Base-by-base conservation (phyloP, 129 eudicot species). In the Centrapalus pauciflorus region DNA sequence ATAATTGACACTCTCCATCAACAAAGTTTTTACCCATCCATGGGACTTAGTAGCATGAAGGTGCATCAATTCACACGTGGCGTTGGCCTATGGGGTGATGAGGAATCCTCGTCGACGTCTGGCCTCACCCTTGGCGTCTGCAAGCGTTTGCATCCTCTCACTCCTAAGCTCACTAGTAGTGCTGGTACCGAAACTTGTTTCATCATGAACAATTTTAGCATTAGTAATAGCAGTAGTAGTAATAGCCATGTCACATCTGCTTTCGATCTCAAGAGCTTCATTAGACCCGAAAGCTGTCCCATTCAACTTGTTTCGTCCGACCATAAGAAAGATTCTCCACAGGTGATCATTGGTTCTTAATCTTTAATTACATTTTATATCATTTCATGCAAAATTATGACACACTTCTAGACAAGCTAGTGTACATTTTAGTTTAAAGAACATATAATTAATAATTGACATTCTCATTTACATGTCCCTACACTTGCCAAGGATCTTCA, bases 1-100 rank as follows among this genome's bases (percentile, higher is more conserved):
- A 74, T 82, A 61, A 75, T 69, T 71, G 81, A 34, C 78, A 67
- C 79, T 32, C 78, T 71, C 55, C 26, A 17, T 69, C 67, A 60
- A 55, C 72, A 74, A 71, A 69, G 58, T 45, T 57, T 74, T 57
- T 73, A 59, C 78, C 61, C 80, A 87, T 84, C 68, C 82, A 84
- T 84, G 97, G 85, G 97, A 73, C 70, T 68, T 58, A 87, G 81
- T 81, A 87, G 82, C 85, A 90, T 90, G 97, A 90, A 87, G 90
- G 95, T 87, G 75, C 97, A 90, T 65, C 92, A 87, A 55, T 84
- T 90, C 72, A 72, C 97, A 76, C 90, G 90, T 85, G 79, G 74
- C 26, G 62, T 68, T 33, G 90, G 81, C 40, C 54, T 77, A 29
- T 87, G 83, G 89, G 80, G 81, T 19, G 87, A 84, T 54, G 85